Percentiles rank a stretch among this genome's conserved stretches.
Conservation (phyloP, 78 protist species). For the Emiliania huxleyi region DNA sequence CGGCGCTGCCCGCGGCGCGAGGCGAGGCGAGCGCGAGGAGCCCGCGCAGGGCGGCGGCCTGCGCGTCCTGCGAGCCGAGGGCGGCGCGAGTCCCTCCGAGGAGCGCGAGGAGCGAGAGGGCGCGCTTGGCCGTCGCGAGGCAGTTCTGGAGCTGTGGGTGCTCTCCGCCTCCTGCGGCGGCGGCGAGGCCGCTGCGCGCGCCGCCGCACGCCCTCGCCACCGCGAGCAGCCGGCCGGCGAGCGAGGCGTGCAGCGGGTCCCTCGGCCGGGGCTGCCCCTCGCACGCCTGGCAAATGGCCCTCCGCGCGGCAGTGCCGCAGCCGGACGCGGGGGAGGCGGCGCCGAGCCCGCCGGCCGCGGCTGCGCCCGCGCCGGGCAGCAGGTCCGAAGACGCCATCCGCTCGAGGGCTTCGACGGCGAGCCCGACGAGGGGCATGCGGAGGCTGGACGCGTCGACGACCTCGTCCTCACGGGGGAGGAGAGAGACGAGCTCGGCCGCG, state of each 20-base stretch:
- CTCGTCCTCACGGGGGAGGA: background rate
- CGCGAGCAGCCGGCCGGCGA: background rate
- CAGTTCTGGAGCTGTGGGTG: background rate
- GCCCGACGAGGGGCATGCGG: background rate
- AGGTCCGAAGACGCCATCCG: background rate
- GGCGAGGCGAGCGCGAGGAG: too few relatives aligned
- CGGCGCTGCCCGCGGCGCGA: too few relatives aligned
- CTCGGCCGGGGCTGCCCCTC: background rate
- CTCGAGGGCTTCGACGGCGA: constrained; percentile 4
- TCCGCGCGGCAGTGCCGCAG: background rate
- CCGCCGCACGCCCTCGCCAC: background rate
- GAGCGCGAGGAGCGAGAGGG: background rate
- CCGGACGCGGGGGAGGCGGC: background rate
- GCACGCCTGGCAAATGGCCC: too few relatives aligned
- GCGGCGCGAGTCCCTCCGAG: background rate
- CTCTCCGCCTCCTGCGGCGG: background rate
- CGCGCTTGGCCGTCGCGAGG: background rate
- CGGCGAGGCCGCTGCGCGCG: background rate
- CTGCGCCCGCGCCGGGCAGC: background rate
- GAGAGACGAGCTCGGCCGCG: background rate
- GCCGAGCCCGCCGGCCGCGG: background rate
- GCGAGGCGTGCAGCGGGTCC: background rate
- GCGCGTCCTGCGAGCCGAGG: background rate
- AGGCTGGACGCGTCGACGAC: background rate
- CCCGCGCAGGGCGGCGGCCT: background rate